phyloP scores from a whole-genome alignment of 148 eudicot species.

The Rhododendron vialii region DNA sequence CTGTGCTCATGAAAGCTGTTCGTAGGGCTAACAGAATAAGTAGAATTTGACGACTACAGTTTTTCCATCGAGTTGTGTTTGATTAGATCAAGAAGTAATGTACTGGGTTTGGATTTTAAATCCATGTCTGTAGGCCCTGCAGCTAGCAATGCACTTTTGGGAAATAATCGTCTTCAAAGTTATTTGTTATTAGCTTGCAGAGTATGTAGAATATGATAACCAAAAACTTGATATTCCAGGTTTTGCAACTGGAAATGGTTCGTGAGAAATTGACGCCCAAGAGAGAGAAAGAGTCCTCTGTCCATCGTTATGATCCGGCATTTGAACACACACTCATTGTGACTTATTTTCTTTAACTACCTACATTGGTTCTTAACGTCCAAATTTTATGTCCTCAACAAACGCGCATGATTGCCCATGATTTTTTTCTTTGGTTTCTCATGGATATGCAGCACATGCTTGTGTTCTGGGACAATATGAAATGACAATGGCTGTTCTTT shows the following conservation, averaged over 20 bases:
- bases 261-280: neutral
- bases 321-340: too few relatives aligned
- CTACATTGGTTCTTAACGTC: neutral
- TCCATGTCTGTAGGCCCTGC: too few relatives aligned
- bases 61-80: too few relatives aligned
- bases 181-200: neutral
- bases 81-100: too few relatives aligned
- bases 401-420: neutral
- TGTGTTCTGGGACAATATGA: neutral
- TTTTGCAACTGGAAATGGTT: neutral
- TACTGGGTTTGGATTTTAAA: too few relatives aligned
- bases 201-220: neutral
- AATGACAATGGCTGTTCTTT: neutral
- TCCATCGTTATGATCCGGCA: too few relatives aligned
- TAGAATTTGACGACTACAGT: too few relatives aligned
- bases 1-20: neutral
- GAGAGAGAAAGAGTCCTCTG: too few relatives aligned
- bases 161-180: neutral
- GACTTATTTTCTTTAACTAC: too few relatives aligned
- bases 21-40: constrained; percentile 8
- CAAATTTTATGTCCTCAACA: neutral
- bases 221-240: neutral
- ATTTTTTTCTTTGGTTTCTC: too few relatives aligned
- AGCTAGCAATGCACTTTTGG: too few relatives aligned
- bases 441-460: neutral